Evolutionary conservation across 2,329 filamentous ascomycete genomes (phyloP), one percentile per base, ranked within the genome.

Genomic region (Cercospora janseana): DNA sequence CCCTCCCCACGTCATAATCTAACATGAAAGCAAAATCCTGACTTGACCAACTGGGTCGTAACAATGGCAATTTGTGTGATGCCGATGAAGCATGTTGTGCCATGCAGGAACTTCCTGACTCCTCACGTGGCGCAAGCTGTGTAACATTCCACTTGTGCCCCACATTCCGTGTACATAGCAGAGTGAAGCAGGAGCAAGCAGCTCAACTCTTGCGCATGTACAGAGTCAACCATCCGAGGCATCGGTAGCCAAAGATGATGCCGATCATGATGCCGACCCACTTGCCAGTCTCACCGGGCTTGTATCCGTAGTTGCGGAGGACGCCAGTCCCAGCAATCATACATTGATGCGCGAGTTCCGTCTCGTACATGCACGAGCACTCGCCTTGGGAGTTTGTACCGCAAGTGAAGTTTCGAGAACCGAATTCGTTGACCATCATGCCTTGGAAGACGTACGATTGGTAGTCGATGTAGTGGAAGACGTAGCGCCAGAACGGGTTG

Each of bases 401-500:
- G 63, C 87, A 92, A 3, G 70, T 66, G 66, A 87, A 94, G 3
- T 72, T 77, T 10, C 87, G 75, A 13, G 78, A 31, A 47, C 63
- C 64, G 65, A 94, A 92, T 69, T 94, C 87, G 62, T 92, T 93
- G 45, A 91, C 82, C 87, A 93, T 91, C 87, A 94, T 92, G 6
- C 87, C 88, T 64, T 91, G 81, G 65, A 93, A 94, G 2, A 93
- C 88, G 59, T 90, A 93, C 28, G 76, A 74, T 70, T 91, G 87
- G 61, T 93, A 93, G 65, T 93, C 86, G 63, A 90, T 90, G 66
- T 89, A 93, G 64, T 90, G 85, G 59, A 92, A 92, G 2, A 86
- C 86, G 58, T 93, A 92, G 66, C 82, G 80, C 82, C 86, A 94
- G 59, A 94, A 94, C 1, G 79, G 80, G 65, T 94, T 94, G 24